phyloP scores from a whole-genome alignment of 2,329 filamentous ascomycete genomes.

The Botrytis medusae region DNA sequence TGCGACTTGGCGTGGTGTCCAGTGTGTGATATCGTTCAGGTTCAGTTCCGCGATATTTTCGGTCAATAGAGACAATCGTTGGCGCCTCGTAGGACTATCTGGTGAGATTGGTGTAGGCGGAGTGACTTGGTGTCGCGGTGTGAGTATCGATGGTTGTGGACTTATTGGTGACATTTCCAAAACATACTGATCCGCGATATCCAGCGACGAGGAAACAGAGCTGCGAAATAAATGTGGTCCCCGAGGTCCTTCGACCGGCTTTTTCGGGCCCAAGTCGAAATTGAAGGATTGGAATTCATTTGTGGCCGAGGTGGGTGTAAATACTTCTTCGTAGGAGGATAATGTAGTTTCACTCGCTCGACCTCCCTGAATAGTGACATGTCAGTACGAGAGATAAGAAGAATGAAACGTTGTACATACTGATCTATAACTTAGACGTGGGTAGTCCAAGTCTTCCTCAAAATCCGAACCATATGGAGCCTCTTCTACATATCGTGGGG shows the following conservation, averaged over 20 bases:
- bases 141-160: constrained; percentile 54
- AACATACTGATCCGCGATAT: constrained; percentile 51
- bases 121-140: constrained; percentile 33
- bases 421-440: constrained; percentile 67
- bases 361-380: constrained; percentile 51
- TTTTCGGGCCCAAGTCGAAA: constrained; percentile 55
- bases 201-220: constrained; percentile 58
- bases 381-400: constrained; percentile 27
- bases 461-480: constrained; percentile 19
- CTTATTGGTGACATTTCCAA: constrained; percentile 74
- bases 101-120: constrained; percentile 23
- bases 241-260: constrained; percentile 73
- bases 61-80: constrained; percentile 35
- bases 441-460: constrained; percentile 54
- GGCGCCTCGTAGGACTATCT: constrained; percentile 2
- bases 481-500: constrained; percentile 18
- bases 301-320: constrained; percentile 67
- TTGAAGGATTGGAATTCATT: constrained; percentile 61
- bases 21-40: constrained; percentile 58
- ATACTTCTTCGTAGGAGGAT: constrained; percentile 81
- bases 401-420: constrained; percentile 50
- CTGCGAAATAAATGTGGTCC: constrained; percentile 85
- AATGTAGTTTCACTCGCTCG: constrained; percentile 81
- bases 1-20: constrained; percentile 75
- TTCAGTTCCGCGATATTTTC: constrained; percentile 60